Base-by-base conservation (phyloP, 164 flowering plant species). In the Tetracentron sinense region DNA sequence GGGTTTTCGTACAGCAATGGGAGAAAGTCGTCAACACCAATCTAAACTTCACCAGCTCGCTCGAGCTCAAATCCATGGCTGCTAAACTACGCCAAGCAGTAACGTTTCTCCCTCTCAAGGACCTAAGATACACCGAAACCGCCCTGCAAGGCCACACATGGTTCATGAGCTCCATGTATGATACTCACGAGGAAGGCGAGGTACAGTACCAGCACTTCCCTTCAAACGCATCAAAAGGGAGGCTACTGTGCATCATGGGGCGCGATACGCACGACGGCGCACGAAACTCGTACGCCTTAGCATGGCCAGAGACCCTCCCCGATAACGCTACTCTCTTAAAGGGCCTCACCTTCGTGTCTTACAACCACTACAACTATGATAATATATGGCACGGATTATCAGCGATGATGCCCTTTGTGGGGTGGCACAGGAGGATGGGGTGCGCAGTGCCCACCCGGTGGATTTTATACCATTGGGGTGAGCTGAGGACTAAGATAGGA, bases 311-410 rank as follows among this genome's bases (percentile, higher is more conserved):
- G 19, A 27, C 78, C 0, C 65, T 88, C 0, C 98, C 96, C 0
- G 2, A 53, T 3, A 83, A 84, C 1, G 80, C 92, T 7, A 78
- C 82, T 6, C 58, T 81, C 4, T 27, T 79, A 65, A 42, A 57
- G n/a, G 93, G 92, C 7, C 62, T 86, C 6, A 85, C 96, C 0
- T 92, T 83, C 59, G 79, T 92, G 4, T 82, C 92, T 0, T 77
- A 90, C 67, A 86, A 83, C 28, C 85, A 88, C 56, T 92, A 86
- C 62, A 68, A 81, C 48, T 86, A 88, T 35, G 68, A 64, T 2
- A 92, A 92, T 58, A 74, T 90, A 14, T 92, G 96, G 96, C 98
- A 92, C 62, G 93, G 93, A 1, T 56, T 92, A 19, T 83, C 87
- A 1, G 81, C 89, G 2, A 20, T 84, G 65, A 54, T 80, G 4